phyloP scores from a whole-genome alignment of 2,329 filamentous ascomycete genomes.

The Aureobasidium sp. region DNA sequence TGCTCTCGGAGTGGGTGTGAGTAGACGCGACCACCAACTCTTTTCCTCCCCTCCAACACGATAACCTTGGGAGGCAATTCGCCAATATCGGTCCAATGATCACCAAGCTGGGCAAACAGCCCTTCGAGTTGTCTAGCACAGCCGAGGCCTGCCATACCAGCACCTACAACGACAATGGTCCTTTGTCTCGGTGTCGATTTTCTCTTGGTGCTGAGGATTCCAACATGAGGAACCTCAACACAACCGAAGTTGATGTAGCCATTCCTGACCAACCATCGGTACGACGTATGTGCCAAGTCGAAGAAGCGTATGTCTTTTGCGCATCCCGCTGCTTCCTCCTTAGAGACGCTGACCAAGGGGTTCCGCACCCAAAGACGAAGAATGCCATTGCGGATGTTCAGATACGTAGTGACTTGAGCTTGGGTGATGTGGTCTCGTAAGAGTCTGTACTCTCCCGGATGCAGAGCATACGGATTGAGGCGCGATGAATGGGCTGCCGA shows the following conservation, averaged over 20 bases:
- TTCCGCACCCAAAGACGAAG: slow-evolving; percentile 82
- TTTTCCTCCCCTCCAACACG: slow-evolving; percentile 74
- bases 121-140: slow-evolving; percentile 85
- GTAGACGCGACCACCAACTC: slow-evolving; percentile 88
- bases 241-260: slow-evolving; percentile 98
- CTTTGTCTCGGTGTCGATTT: slow-evolving; percentile 47
- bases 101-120: slow-evolving; percentile 71
- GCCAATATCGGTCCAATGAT: slow-evolving; percentile 54
- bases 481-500: slow-evolving; percentile 81
- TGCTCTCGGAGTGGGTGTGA: slow-evolving; percentile 63
- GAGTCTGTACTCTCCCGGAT: slow-evolving; percentile 73
- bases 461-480: slow-evolving; percentile 79
- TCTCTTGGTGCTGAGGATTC: background rate
- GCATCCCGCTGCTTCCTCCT: slow-evolving; percentile 82
- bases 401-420: slow-evolving; percentile 84
- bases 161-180: slow-evolving; percentile 79
- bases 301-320: slow-evolving; percentile 83
- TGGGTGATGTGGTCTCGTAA: slow-evolving; percentile 75
- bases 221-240: slow-evolving; percentile 51
- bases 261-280: slow-evolving; percentile 81
- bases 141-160: slow-evolving; percentile 86
- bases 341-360: slow-evolving; percentile 69
- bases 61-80: slow-evolving; percentile 66
- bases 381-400: slow-evolving; percentile 94
- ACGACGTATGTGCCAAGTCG: slow-evolving; percentile 76